Conservation (phyloP, 2,329 filamentous ascomycete species). For the Capronia americana region DNA sequence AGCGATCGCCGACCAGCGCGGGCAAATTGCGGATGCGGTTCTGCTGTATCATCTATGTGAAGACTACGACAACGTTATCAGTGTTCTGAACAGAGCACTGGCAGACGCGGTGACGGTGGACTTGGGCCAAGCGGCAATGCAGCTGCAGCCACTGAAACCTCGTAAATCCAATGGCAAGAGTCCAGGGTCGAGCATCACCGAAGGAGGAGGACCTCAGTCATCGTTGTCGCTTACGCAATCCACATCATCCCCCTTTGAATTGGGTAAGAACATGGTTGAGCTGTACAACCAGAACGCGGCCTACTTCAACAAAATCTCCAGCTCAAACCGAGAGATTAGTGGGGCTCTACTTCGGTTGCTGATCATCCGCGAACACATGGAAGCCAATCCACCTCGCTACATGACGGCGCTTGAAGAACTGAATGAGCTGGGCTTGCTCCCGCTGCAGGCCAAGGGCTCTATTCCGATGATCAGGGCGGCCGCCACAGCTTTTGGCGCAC, state of each 20-base stretch:
- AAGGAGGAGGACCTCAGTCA: slow-evolving; percentile 48
- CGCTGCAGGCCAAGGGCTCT: slow-evolving; percentile 52
- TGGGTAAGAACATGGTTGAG: slow-evolving; percentile 67
- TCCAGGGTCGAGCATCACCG: slow-evolving; percentile 43
- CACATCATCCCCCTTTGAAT: slow-evolving; percentile 69
- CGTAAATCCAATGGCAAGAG: slow-evolving; percentile 52
- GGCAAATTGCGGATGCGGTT: slow-evolving; percentile 84
- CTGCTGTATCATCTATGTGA: slow-evolving; percentile 92
- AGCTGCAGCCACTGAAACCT: slow-evolving; percentile 80
- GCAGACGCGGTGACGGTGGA: slow-evolving; percentile 89
- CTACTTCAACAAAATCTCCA: slow-evolving; percentile 66
- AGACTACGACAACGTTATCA: slow-evolving; percentile 93
- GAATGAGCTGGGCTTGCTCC: slow-evolving; percentile 37
- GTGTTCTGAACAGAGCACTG: slow-evolving; percentile 85
- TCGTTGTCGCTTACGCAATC: slow-evolving; percentile 66
- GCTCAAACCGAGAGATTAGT: slow-evolving; percentile 64
- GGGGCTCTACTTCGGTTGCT: slow-evolving; percentile 66
- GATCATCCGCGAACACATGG: slow-evolving; percentile 64
- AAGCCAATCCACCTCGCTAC: slow-evolving; percentile 61
- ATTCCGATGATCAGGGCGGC: slow-evolving; percentile 78
- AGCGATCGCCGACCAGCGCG: slow-evolving; percentile 90
- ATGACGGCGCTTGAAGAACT: slow-evolving; percentile 60
- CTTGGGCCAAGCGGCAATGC: slow-evolving; percentile 79
- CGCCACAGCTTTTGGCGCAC: slow-evolving; percentile 78
- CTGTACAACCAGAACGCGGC: slow-evolving; percentile 68